These are phyloP conservation scores for Fusarium sp. DNA, from an alignment of 2,329 filamentous ascomycete genomes.

Conservation along the genomic window DNA sequence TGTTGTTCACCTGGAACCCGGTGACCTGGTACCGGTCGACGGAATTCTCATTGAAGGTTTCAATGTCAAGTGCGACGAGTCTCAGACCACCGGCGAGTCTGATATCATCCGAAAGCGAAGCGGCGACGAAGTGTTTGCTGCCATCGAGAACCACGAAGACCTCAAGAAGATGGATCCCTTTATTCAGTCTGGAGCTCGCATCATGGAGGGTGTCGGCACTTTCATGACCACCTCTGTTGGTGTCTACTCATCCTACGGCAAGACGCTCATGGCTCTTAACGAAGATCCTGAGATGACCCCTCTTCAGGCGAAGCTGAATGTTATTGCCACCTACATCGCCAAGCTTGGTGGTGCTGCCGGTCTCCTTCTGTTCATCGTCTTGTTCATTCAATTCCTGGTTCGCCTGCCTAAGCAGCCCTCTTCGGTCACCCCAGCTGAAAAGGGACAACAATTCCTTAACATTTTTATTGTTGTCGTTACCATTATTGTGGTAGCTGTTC, in stretches of 20 bases:
- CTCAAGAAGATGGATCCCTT: conserved; percentile 80
- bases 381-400: conserved; percentile 85
- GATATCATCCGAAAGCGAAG: conserved; percentile 74
- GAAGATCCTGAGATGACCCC: conserved; percentile 78
- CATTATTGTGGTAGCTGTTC: conserved; percentile 80
- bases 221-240: conserved; percentile 78
- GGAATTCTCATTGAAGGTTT: conserved; percentile 76
- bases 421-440: conserved; percentile 66
- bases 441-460: conserved; percentile 78
- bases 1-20: conserved; percentile 75
- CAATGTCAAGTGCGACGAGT: conserved; percentile 79
- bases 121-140: conserved; percentile 72
- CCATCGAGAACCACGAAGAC: conserved; percentile 70
- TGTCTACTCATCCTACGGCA: conserved; percentile 76
- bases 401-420: conserved; percentile 63
- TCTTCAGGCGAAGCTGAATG: conserved; percentile 76
- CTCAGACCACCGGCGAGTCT: conserved; percentile 80
- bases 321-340: conserved; percentile 78
- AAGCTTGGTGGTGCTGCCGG: conserved; percentile 80
- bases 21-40: conserved; percentile 77
- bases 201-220: conserved; percentile 78
- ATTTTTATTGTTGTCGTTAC: conserved; percentile 82
- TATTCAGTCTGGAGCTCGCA: conserved; percentile 82
- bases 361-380: conserved; percentile 79
- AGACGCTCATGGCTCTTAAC: conserved; percentile 76